These are phyloP conservation scores for Morella rubra DNA, from an alignment of 306 rosid species.

Conservation along the genomic window DNA sequence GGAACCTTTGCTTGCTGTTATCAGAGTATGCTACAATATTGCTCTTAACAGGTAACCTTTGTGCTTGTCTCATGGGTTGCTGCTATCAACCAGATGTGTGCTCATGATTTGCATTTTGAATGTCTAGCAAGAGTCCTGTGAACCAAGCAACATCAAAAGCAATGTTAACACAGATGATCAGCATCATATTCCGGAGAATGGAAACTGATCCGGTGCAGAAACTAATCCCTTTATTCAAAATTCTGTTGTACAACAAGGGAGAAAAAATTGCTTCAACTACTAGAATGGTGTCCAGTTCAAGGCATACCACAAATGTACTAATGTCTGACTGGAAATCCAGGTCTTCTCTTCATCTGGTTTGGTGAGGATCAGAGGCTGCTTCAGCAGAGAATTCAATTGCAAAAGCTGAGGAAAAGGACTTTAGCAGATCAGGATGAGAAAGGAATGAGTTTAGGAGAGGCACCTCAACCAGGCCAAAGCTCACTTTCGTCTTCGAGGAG, in stretches of 20 bases:
- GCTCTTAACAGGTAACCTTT: conserved; percentile 91
- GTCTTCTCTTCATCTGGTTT: conserved; percentile 51
- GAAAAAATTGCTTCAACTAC: conserved; percentile 17
- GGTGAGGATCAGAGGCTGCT: conserved; percentile 49
- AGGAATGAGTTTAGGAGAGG: conserved; percentile 83
- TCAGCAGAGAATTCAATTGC: conserved; percentile 48
- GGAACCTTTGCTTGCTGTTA: conserved; percentile 89
- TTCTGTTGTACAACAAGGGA: conserved; percentile 16
- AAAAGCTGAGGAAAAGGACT: conserved; percentile 53
- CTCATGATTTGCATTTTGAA: conserved; percentile 39
- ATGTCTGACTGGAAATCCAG: conserved; percentile 45
- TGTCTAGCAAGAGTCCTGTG: conserved; percentile 90
- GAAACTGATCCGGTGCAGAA: conserved; percentile 76
- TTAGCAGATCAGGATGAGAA: conserved; percentile 58
- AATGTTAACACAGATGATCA: conserved; percentile 98
- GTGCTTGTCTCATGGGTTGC: conserved; percentile 22
- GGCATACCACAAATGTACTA: conserved; percentile 17
- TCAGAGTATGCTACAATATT: conserved; percentile 96
- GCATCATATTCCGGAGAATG: conserved; percentile 91
- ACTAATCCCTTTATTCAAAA: conserved; percentile 25
- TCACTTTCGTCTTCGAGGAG: conserved; percentile 87
- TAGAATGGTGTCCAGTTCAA: not conserved
- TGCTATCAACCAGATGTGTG: conserved; percentile 26
- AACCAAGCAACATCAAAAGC: conserved; percentile 99
- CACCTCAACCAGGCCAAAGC: conserved; percentile 76